A percentile compares a stretch with the other conserved stretches of the same genome.
phyloP scores from a whole-genome alignment of 331 rosid species.

The Erythrophleum ivorense region DNA sequence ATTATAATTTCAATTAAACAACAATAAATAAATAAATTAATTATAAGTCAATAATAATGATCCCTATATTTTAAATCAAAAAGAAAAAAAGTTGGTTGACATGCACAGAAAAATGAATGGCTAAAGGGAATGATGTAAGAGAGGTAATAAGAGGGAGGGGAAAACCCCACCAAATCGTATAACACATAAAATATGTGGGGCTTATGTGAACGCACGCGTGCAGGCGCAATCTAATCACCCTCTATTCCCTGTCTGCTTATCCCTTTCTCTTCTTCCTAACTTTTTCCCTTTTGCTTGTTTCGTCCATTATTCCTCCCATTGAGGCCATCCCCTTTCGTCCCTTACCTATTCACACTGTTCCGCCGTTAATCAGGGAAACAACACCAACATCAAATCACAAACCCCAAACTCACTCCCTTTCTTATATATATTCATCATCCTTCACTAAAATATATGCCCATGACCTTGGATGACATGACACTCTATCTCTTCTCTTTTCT shows the following conservation, averaged over 20 bases:
- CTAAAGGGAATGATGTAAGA: too few species aligned
- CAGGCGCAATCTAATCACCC: constrained; percentile 38
- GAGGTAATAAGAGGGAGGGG: not conserved
- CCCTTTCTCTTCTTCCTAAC: not conserved
- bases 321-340: not conserved
- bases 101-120: too few species aligned
- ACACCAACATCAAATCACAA: not conserved
- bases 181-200: not conserved
- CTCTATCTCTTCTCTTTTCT: not conserved
- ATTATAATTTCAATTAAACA: too few species aligned
- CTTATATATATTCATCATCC: not conserved
- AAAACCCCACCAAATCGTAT: not conserved
- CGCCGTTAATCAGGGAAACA: too few species aligned
- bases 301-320: too few species aligned
- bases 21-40: too few species aligned
- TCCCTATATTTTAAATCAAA: too few species aligned
- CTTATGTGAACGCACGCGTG: constrained; percentile 30
- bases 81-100: not conserved
- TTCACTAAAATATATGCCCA: too few species aligned
- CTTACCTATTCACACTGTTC: not conserved
- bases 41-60: too few species aligned
- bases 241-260: constrained; percentile 30
- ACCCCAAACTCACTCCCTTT: not conserved
- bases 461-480: not conserved
- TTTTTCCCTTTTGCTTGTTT: not conserved